Conservation (phyloP, 352 stramenopile species). For the Globisporangium iwayamae region DNA sequence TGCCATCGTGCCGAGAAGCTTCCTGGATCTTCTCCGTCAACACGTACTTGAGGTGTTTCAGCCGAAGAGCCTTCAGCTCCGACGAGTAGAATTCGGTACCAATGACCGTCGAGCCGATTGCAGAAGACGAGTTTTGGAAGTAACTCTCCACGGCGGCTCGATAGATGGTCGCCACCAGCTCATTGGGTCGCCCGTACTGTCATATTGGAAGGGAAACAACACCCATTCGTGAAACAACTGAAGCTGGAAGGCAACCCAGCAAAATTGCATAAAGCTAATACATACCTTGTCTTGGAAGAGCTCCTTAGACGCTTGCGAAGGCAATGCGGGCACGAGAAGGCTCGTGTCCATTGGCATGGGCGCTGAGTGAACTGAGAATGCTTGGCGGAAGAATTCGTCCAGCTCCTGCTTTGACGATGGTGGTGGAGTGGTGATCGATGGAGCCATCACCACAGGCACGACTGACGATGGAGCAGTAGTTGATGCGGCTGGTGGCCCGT, state of each 20-base stretch:
- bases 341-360: slow-evolving; percentile 10
- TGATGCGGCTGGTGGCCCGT: not conserved
- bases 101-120: not conserved
- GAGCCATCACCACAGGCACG: not conserved
- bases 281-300: slow-evolving; percentile 20
- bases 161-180: slow-evolving; percentile 14
- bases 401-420: slow-evolving; percentile 28
- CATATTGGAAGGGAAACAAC: not conserved
- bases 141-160: slow-evolving; percentile 17
- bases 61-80: slow-evolving; percentile 18
- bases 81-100: slow-evolving; percentile 7
- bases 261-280: not conserved
- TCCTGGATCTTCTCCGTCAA: slow-evolving; percentile 75
- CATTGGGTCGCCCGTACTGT: not conserved
- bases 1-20: slow-evolving; percentile 55
- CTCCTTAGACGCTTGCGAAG: slow-evolving; percentile 3
- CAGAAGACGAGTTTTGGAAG: slow-evolving; percentile 11
- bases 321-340: not conserved
- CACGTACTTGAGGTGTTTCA: slow-evolving; percentile 76
- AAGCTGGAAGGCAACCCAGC: not conserved
- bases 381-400: slow-evolving; percentile 31
- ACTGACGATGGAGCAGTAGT: slow-evolving; percentile 1
- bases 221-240: not conserved
- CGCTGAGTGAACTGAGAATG: slow-evolving; percentile 25
- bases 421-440: slow-evolving; percentile 1